phyloP scores from a whole-genome alignment of 495 filamentous ascomycete genomes.

The Xylona heveae region DNA sequence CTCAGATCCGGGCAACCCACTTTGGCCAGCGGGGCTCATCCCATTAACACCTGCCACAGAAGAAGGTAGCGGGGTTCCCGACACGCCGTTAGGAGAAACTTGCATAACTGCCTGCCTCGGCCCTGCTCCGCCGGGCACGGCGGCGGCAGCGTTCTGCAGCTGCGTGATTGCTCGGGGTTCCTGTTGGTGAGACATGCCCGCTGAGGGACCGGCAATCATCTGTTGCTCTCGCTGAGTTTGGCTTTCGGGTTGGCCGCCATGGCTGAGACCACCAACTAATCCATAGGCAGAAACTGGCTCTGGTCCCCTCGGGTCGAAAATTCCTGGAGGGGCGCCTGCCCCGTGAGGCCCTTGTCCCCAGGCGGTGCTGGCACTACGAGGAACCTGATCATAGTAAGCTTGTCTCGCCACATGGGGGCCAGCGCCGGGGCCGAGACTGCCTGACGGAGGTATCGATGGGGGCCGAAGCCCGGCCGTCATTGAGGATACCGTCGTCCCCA shows the following conservation, averaged over 20 bases:
- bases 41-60: slow-evolving; percentile 11
- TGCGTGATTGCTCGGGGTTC: slow-evolving; percentile 69
- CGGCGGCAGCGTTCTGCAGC: slow-evolving; percentile 49
- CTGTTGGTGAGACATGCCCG: slow-evolving; percentile 43
- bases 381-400: slow-evolving; percentile 8
- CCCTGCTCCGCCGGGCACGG: slow-evolving; percentile 25
- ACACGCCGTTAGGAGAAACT: slow-evolving; percentile 16
- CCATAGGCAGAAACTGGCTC: neutral
- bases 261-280: neutral
- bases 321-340: slow-evolving; percentile 22
- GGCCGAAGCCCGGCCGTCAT: slow-evolving; percentile 29
- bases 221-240: slow-evolving; percentile 19
- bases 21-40: slow-evolving; percentile 25
- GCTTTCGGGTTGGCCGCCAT: slow-evolving; percentile 14
- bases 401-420: slow-evolving; percentile 6
- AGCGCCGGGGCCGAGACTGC: slow-evolving; percentile 11
- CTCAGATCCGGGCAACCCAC: slow-evolving; percentile 49
- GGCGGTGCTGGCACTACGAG: slow-evolving; percentile 7
- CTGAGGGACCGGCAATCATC: slow-evolving; percentile 20
- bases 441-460: slow-evolving; percentile 22
- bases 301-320: slow-evolving; percentile 20
- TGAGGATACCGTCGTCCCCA: slow-evolving; percentile 46
- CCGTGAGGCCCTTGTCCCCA: slow-evolving; percentile 7
- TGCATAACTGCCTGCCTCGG: slow-evolving; percentile 20
- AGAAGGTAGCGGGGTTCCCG: slow-evolving; percentile 7